Evolutionary conservation across 2,329 filamentous ascomycete genomes (phyloP), one percentile per base, ranked within the genome.

Genomic region (Dryadomyces quercus-mongolicae): DNA sequence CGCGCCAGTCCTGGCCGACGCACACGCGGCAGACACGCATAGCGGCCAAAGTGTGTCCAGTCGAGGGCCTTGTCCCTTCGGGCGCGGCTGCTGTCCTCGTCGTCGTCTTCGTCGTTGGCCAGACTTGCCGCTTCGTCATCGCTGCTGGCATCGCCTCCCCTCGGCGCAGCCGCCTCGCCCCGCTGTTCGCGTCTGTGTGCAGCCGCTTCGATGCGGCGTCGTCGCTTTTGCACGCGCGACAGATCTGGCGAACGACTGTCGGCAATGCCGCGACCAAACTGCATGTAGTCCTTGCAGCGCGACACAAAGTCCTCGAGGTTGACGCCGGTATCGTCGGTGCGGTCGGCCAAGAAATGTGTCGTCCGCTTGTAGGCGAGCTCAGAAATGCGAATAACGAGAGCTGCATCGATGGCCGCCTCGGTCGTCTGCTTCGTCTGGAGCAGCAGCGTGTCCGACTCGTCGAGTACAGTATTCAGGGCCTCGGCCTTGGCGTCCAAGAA

Each of bases 231-330:
- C 16, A 75, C 74, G 58, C 71, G 70, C 3, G 72, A 76, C 46
- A 78, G 69, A 51, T 77, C 76, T 8, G 71, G 71, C 1, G 72
- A 73, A 44, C 76, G 65, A 43, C 77, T 73, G 50, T 78, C 72
- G 15, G 70, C 69, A 22, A 79, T 77, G 12, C 76, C 77, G 8
- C 77, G 72, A 3, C 81, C 85, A 40, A 79, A 76, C 21, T 81
- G 82, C 89, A 97, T 96, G 65, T 87, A 97, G 3, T 79, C 80
- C 56, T 94, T 89, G 66, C 86, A 92, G 68, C 94, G 95, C 0
- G 87, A 86, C 15, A 97, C 81, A 63, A 97, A 94, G 62, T 95
- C 88, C 57, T 97, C 91, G 0, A 94, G 76, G 63, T 97, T 91
- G 21, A 98, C 72, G 8, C 90, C 88, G 51, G 85, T 82, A 2